Conservation (phyloP, 768 basidiomycete genomes). For the Glaciozyma martinii region DNA sequence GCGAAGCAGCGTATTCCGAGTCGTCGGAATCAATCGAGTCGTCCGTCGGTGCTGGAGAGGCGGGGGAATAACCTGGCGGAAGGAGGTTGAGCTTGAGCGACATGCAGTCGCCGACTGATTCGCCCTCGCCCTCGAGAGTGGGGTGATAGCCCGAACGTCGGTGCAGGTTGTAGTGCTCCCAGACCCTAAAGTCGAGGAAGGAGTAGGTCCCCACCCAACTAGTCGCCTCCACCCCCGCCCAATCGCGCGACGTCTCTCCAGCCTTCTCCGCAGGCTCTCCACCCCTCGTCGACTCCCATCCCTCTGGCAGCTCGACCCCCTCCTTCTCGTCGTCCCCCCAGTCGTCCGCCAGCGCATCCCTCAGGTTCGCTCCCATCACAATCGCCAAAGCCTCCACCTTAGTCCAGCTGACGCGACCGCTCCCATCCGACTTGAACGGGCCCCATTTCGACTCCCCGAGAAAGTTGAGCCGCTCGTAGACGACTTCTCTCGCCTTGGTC, state of each 20-base stretch:
- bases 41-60: not conserved
- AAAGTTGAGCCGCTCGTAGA: no score
- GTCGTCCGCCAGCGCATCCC: no score
- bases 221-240: not conserved
- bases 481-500: no score
- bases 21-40: not conserved
- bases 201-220: not conserved
- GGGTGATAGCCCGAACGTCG: not conserved
- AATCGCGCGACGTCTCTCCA: not conserved
- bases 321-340: no score
- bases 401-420: no score
- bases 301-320: not conserved
- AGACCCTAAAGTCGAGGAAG: not conserved
- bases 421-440: no score
- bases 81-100: not conserved
- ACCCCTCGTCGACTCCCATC: not conserved
- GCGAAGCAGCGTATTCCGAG: not conserved
- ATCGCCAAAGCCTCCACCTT: no score
- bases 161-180: constrained; percentile 1
- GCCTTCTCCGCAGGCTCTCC: not conserved
- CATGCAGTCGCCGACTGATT: not conserved
- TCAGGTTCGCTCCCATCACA: no score
- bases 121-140: not conserved
- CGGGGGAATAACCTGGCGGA: not conserved
- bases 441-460: no score